Base-by-base conservation (phyloP, 1,284 basidiomycete genomes). In the Rhodotorula mucilaginosa region DNA sequence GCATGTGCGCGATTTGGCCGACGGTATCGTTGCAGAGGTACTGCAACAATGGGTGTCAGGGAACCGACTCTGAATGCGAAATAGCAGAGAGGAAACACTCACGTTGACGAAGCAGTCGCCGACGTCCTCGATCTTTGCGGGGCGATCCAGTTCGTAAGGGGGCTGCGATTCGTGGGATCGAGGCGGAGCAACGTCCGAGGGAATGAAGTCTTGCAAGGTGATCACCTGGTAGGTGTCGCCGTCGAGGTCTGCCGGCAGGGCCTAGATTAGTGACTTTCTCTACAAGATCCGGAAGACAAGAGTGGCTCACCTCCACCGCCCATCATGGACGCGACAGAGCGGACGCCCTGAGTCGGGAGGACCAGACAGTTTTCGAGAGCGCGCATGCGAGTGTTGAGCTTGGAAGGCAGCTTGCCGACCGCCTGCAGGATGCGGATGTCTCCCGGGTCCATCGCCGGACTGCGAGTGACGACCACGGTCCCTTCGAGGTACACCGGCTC, bases 361-460 rank as follows among this genome's bases (percentile, higher is more conserved):
- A 81, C 79, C 51, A 81, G 74, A 57, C 65, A 67, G 65, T 73
- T 73, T 29, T 52, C 67, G 34, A 76, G 49, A 8, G 23, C 7
- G 1, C 3, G 23, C 39, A 69, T 58, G 48, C n/a, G 39, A 0
- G 31, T 19, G 8, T 13, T 39, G 15, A 19, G n/a, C 4, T 18
- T 0, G 1, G 26, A 10, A 3, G 59, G 86, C 0, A 87, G 87
- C n/a, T 70, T 72, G 8, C 88, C 88, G 48, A 90, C 87, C 1
- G 87, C 88, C 12, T 78, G 71, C 8, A 84, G 88, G 26, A 88
- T 78, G 76, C 87, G 86, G 5, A 89, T 85, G 79, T 90, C 89
- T 0, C 88, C 88, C 5, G 87, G 88, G 76, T 88, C 87, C 54
- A 88, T 87, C 2, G 84, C 86, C 0, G 88, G 89, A 2, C 87